Evolutionary conservation across 2,329 filamentous ascomycete species (phyloP), one percentile per base, ranked within the genome.

Genomic region (Botrytis aclada): DNA sequence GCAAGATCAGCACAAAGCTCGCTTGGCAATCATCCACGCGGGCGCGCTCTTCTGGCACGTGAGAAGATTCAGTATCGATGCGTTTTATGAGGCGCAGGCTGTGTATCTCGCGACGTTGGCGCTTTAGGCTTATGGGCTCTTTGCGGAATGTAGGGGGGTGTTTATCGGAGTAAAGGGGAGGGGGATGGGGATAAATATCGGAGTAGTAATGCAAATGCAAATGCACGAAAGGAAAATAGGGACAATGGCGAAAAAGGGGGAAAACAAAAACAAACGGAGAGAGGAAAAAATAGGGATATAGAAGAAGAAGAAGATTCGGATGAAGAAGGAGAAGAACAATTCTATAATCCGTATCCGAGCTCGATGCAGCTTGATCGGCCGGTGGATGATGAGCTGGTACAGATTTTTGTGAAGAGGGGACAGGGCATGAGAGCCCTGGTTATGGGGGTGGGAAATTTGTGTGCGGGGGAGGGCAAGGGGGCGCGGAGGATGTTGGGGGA

Each of bases 321-420:
- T n/a, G n/a, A n/a, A 2, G 43, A 45, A 43, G 41, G 18, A 9
- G 43, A 45, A 25, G 72, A 74, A 22, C 75, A 76, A 45, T 67
- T 64, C 6, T 73, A 74, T 20, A 70, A 71, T 4, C 77, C 78
- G 1, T 81, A 82, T 29, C 82, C 84, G 0, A 82, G 80, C 0
- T 85, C 86, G 14, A 86, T 88, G 54, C 83, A 86, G 29, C 80
- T 89, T 0, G 88, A 89, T 72, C 82, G 87, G 16, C 87, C 87
- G 0, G 84, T 84, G 3, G 86, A 89, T 74, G 88, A 89, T 77
- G 87, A 89, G 76, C 82, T 89, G 66, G 86, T 88, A 1, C 87
- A 89, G 75, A 79, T 85, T 2, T 89, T 87, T 77, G 86, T 89
- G 0, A 81, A 84, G 18, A 81, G 83, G 25, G 87, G 87, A 0